Evolutionary conservation across 2,329 filamentous ascomycete species (phyloP).

Genomic region (Ophiosphaerella narmari): DNA sequence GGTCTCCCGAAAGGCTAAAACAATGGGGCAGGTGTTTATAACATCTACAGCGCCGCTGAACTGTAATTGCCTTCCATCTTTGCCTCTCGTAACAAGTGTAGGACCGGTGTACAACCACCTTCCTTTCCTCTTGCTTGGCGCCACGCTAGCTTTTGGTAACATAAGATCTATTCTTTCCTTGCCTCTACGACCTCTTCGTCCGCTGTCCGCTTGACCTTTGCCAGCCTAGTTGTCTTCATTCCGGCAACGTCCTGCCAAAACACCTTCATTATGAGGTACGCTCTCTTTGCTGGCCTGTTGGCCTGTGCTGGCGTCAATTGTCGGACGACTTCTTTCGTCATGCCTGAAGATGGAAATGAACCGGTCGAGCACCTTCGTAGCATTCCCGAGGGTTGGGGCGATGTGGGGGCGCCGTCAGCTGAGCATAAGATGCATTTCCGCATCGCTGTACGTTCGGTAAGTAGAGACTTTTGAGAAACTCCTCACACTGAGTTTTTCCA

Average conservation of each 20-base stretch:
- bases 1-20: background rate
- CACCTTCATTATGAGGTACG: slow-evolving; percentile 32
- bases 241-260: background rate
- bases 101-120: background rate
- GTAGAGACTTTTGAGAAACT: slow-evolving; percentile 6
- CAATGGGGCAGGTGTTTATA: slow-evolving; percentile 5
- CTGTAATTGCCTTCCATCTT: background rate
- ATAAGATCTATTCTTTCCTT: too few species aligned
- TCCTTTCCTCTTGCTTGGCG: too few species aligned
- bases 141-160: too few species aligned
- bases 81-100: background rate
- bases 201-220: background rate
- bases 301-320: slow-evolving; percentile 35
- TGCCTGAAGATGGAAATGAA: slow-evolving; percentile 29
- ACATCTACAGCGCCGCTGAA: background rate
- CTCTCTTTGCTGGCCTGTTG: slow-evolving; percentile 39
- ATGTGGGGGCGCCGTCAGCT: slow-evolving; percentile 38
- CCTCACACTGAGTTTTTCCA: too few species aligned
- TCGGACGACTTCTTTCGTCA: slow-evolving; percentile 19
- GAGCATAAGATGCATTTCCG: slow-evolving; percentile 44
- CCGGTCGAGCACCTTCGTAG: slow-evolving; percentile 37
- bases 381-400: slow-evolving; percentile 44
- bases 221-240: background rate
- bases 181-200: background rate
- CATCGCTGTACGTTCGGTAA: slow-evolving; percentile 46